Percentiles rank a stretch among this genome's conserved stretches.
Evolutionary conservation across 1,284 basidiomycete species (phyloP).

Genomic region (Quambalaria eucalypti): DNA sequence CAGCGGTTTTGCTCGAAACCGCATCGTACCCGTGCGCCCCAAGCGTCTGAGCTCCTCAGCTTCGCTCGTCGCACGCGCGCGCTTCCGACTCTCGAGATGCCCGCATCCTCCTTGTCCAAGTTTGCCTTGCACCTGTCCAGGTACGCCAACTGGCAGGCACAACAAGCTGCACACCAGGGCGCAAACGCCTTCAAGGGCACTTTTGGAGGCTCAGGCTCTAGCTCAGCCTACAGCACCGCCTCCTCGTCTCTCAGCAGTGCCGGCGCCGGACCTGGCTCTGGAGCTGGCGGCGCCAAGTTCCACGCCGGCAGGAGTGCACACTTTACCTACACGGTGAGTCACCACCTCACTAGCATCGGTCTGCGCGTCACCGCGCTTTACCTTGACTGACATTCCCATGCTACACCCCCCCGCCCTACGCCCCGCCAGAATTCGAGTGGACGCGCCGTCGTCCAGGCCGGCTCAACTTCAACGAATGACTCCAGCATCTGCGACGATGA

Average conservation of each 20-base stretch:
- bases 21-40: too few species aligned
- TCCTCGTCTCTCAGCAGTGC: conserved; percentile 17
- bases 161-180: not conserved
- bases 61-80: too few species aligned
- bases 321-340: conserved; percentile 20
- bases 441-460: conserved; percentile 26
- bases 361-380: not conserved
- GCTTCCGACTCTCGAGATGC: not conserved
- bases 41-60: too few species aligned
- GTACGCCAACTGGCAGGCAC: not conserved
- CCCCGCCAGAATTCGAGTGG: conserved; percentile 22
- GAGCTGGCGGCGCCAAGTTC: conserved; percentile 30
- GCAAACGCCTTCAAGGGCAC: not conserved
- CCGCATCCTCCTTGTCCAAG: not conserved
- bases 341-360: not conserved
- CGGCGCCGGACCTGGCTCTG: conserved; percentile 25
- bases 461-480: conserved; percentile 14
- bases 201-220: not conserved
- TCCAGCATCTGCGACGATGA: conserved; percentile 15
- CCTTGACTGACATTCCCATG: not conserved
- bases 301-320: conserved; percentile 36
- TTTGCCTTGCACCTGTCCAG: not conserved
- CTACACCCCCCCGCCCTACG: not conserved
- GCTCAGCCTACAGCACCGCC: not conserved
- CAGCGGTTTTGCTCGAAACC: too few species aligned